Conservation (phyloP, 2,329 filamentous ascomycete genomes). For the Diaporthe ampelina region DNA sequence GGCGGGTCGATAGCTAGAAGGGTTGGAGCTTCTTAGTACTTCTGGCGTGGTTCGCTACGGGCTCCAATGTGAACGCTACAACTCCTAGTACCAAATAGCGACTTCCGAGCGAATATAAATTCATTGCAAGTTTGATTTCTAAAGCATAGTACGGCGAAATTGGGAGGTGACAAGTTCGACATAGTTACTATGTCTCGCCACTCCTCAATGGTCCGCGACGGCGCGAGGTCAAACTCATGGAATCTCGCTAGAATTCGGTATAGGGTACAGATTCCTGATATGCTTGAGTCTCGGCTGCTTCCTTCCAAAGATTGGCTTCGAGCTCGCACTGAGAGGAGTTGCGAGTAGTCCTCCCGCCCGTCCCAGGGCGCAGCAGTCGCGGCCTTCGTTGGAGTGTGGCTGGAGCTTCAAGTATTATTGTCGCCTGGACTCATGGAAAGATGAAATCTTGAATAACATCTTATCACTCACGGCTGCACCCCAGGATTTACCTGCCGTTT, state of each 20-base stretch:
- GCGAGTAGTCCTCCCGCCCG: not conserved
- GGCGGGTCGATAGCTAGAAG: not conserved
- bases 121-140: not conserved
- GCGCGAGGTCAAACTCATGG: not conserved
- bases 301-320: not conserved
- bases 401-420: not conserved
- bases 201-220: no score
- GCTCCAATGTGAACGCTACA: not conserved
- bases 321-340: not conserved
- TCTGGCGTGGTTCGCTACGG: no score
- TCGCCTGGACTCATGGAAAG: no score
- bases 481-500: no score
- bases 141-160: no score
- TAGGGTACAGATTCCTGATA: not conserved
- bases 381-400: not conserved
- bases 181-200: not conserved
- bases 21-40: not conserved
- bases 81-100: not conserved
- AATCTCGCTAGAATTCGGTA: no score
- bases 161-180: not conserved
- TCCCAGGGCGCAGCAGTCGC: not conserved
- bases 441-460: not conserved
- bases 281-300: no score
- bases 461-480: not conserved
- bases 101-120: not conserved